Evolutionary conservation across 164 flowering plant species (phyloP).

Genomic region (Nymphaea colorata): DNA sequence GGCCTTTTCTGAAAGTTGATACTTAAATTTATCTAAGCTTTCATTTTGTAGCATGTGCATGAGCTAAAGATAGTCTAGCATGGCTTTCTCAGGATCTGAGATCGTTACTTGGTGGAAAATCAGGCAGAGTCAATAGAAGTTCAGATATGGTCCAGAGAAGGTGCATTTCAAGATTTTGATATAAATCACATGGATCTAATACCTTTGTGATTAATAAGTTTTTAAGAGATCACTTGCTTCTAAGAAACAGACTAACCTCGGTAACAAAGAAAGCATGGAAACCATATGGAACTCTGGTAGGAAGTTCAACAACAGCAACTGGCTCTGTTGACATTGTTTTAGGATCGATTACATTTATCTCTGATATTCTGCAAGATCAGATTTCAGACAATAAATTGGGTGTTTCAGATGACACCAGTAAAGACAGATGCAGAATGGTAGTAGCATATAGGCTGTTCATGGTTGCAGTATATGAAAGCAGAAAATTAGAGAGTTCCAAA

Average conservation of each 20-base stretch:
- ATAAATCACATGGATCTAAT: neutral
- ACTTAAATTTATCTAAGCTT: neutral
- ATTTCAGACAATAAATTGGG: neutral
- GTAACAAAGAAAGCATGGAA: constrained; percentile 95
- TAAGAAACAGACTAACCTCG: constrained; percentile 44
- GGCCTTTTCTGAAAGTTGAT: neutral
- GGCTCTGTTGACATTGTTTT: constrained; percentile 95
- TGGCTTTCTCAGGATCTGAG: neutral
- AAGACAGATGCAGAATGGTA: neutral
- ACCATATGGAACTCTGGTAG: constrained; percentile 83
- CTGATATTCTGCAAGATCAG: constrained; percentile 61
- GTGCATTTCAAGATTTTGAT: neutral
- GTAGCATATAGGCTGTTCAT: neutral
- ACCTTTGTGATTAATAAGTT: neutral
- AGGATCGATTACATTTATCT: constrained; percentile 74
- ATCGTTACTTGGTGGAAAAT: neutral
- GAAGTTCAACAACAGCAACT: constrained; percentile 85
- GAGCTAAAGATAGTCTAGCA: neutral
- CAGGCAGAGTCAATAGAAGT: neutral
- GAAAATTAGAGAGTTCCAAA: neutral
- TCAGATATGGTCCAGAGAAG: neutral
- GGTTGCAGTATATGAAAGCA: neutral
- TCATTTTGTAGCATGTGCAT: neutral
- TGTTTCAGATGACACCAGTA: neutral
- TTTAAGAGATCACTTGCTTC: neutral